Percentiles rank a stretch among this genome's conserved stretches.
These are phyloP conservation scores for Discostella pseudostelligera DNA, from an alignment of 108 stramenopile genomes.

Conservation along the genomic window DNA sequence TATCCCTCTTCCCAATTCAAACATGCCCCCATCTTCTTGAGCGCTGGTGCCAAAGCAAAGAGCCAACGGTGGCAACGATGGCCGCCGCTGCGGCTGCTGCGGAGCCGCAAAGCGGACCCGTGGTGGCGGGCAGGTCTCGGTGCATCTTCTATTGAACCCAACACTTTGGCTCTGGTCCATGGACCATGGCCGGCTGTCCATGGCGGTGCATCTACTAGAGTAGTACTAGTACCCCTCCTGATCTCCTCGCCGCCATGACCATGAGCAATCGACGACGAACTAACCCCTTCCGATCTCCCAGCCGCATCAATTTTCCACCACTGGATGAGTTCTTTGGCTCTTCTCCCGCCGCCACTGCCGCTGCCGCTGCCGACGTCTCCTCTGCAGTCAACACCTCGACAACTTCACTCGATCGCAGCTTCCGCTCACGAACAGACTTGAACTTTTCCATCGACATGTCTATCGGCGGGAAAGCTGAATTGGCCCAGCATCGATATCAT, in stretches of 20 bases:
- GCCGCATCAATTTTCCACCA: conserved; percentile 29
- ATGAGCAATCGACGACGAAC: conserved; percentile 14
- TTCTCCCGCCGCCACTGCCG: conserved; percentile 1
- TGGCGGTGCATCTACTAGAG: too few species aligned
- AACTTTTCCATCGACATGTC: conserved; percentile 44
- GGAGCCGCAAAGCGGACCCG: too few species aligned
- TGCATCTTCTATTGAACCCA: too few species aligned
- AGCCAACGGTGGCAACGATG: background rate
- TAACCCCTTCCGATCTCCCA: conserved; percentile 28
- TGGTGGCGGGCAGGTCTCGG: too few species aligned
- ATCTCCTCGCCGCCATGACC: background rate
- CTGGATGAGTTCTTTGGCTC: conserved; percentile 24
- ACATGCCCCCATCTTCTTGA: too few species aligned
- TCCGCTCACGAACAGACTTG: conserved; percentile 25
- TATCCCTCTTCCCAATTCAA: too few species aligned
- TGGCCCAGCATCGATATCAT: conserved; percentile 39
- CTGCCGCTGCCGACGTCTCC: background rate
- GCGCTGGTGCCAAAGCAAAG: background rate
- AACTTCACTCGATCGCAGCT: conserved; percentile 20
- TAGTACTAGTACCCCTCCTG: too few species aligned
- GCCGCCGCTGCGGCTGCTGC: too few species aligned
- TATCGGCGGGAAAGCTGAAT: conserved; percentile 36
- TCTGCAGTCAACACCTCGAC: conserved; percentile 15
- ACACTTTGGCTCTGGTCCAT: too few species aligned
- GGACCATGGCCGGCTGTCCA: too few species aligned